Evolutionary conservation across 768 basidiomycete species (phyloP), one percentile per base, ranked within the genome.

Genomic region (Cystoderma amianthinum): DNA sequence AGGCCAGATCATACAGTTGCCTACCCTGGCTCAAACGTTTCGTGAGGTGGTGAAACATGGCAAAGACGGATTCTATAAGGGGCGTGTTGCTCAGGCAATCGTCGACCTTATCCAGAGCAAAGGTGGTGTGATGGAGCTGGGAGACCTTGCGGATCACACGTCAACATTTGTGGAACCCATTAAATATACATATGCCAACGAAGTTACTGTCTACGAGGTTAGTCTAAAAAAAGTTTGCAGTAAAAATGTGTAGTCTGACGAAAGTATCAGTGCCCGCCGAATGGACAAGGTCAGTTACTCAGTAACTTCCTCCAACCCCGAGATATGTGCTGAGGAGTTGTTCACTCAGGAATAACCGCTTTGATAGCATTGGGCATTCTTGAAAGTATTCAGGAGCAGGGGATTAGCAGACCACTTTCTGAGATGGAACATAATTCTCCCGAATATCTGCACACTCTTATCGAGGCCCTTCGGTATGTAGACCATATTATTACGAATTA

Each of bases 61-160:
- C 2, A 92, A 85, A 53, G 82, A 85, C 43, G 96, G 95, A 0
- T 99, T 91, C 61, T 99, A 99, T 65, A 90, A 82, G 55, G 96
- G 96, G 2, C 69, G 87, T 12, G 61, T 98, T 12, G 96, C 96
- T 0, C 69, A 94, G 57, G 89, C 87, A 2, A 87, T 96, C 42
- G 85, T 94, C 6, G 80, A 92, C 37, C 70, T 97, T 21, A 76
- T 96, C 37, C 67, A 89, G 60, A 81, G 78, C 59, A 74, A 84
- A 50, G 95, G 95, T 13, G 96, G 96, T 15, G 75, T 93, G 5
- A 94, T 99, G 93, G 85, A 84, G 38, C 72, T 97, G 10, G 80
- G 85, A n/a, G 96, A 99, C 59, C 77, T 99, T 30, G 86, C 85
- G n/a, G 69, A 72, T 35, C 93, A 96, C 55, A 63, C 74, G 38